These are phyloP conservation scores for Suillus discolor DNA, from an alignment of 768 basidiomycete genomes.

Conservation along the genomic window DNA sequence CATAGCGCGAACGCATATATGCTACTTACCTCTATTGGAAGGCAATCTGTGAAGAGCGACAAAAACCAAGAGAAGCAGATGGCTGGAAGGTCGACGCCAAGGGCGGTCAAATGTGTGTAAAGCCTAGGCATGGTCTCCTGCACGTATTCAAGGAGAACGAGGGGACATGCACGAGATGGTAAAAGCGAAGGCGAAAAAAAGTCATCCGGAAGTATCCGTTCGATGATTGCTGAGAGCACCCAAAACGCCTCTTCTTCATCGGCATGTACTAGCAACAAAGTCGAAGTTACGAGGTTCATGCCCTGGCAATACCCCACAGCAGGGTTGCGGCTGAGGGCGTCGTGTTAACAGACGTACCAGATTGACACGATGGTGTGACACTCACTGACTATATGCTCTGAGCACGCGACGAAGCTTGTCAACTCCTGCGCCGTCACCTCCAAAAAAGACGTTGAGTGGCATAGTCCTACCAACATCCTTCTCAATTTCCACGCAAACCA, in stretches of 20 bases:
- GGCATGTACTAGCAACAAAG: slow-evolving; percentile 87
- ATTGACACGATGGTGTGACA: not conserved
- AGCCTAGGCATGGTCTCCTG: slow-evolving; percentile 76
- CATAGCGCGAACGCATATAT: not conserved
- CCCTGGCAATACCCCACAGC: slow-evolving; percentile 94
- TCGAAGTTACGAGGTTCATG: slow-evolving; percentile 96
- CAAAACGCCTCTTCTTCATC: slow-evolving; percentile 98
- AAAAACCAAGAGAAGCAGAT: slow-evolving; percentile 99
- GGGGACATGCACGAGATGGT: slow-evolving; percentile 91
- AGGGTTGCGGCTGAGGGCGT: slow-evolving; percentile 72
- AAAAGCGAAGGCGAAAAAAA: slow-evolving; percentile 94
- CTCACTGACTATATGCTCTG: slow-evolving; percentile 89
- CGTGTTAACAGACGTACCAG: not conserved
- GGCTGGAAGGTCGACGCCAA: slow-evolving; percentile 89
- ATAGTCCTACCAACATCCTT: slow-evolving; percentile 93
- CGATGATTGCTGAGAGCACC: slow-evolving; percentile 88
- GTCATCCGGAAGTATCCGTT: slow-evolving; percentile 84
- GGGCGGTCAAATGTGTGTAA: slow-evolving; percentile 69
- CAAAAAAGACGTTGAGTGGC: slow-evolving; percentile 96
- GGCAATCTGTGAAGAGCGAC: slow-evolving; percentile 92
- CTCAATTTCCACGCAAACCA: slow-evolving; percentile 82
- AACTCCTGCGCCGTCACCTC: slow-evolving; percentile 93
- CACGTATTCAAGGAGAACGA: slow-evolving; percentile 88
- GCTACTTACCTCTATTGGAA: slow-evolving; percentile 83
- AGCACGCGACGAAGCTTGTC: slow-evolving; percentile 89